Percentiles rank a stretch among this genome's conserved stretches.
phyloP scores from a whole-genome alignment of 768 basidiomycete genomes.

The Boletus huronensis region DNA sequence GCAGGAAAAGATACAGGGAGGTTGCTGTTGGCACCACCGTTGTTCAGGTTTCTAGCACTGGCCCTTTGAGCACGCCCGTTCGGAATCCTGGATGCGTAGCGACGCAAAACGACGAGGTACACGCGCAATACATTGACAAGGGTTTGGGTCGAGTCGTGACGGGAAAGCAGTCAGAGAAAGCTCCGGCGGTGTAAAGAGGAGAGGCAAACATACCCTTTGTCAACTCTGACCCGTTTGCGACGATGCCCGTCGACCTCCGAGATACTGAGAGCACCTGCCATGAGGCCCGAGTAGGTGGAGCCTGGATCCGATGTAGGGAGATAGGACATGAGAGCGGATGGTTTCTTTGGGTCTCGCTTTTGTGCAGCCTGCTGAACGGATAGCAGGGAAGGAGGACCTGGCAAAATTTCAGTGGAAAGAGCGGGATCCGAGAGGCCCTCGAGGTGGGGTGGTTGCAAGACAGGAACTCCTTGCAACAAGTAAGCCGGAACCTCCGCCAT shows the following conservation, averaged over 20 bases:
- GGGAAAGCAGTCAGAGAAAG: constrained; percentile 23
- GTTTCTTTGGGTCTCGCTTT: constrained; percentile 81
- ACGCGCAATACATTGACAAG: constrained; percentile 23
- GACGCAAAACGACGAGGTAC: constrained; percentile 12
- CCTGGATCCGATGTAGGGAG: constrained; percentile 83
- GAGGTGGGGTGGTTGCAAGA: constrained; percentile 74
- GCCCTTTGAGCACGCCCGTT: constrained; percentile 72
- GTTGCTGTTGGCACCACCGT: constrained; percentile 36
- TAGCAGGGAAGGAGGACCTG: constrained; percentile 76
- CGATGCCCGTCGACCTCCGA: constrained; percentile 58
- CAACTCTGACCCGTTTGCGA: constrained; percentile 68
- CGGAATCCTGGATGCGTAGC: constrained; percentile 40
- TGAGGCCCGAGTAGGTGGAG: constrained; percentile 79
- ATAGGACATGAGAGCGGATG: constrained; percentile 67
- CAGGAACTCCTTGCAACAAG: constrained; percentile 68
- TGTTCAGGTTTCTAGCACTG: constrained; percentile 62
- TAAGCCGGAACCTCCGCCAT: constrained; percentile 67
- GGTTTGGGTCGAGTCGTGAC: constrained; percentile 25
- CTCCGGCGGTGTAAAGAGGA: constrained; percentile 21
- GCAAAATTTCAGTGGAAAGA: constrained; percentile 86
- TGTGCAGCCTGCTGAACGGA: constrained; percentile 67
- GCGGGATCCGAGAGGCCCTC: constrained; percentile 67
- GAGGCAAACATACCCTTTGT: constrained; percentile 60
- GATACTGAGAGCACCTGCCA: constrained; percentile 60
- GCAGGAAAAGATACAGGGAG: constrained; percentile 20